Evolutionary conservation across 306 rosid species (phyloP).

Genomic region (Castanea sativa): DNA sequence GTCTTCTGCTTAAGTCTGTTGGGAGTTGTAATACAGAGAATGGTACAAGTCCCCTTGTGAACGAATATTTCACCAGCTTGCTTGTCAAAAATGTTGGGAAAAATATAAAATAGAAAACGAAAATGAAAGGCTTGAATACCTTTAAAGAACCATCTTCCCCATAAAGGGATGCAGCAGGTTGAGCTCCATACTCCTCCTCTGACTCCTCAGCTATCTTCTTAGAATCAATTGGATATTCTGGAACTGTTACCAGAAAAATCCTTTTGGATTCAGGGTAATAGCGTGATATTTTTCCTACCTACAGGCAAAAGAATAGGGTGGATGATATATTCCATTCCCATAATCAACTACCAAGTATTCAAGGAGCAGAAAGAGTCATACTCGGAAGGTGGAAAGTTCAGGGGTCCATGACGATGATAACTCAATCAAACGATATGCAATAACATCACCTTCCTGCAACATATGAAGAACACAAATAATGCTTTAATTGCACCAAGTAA

Average conservation of each 20-base stretch:
- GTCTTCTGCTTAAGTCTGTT: not conserved
- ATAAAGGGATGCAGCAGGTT: slow-evolving; percentile 51
- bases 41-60: not conserved
- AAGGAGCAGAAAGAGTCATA: slow-evolving; percentile 36
- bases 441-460: slow-evolving; percentile 66
- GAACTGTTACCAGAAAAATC: slow-evolving; percentile 57
- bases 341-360: slow-evolving; percentile 9
- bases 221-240: slow-evolving; percentile 68
- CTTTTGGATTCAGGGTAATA: slow-evolving; percentile 50
- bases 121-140: slow-evolving; percentile 40
- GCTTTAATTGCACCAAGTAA: not conserved
- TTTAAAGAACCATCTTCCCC: slow-evolving; percentile 85
- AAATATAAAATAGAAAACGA: not conserved
- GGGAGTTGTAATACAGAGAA: not conserved
- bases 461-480: slow-evolving; percentile 15
- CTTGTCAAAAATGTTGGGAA: not conserved
- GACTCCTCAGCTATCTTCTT: slow-evolving; percentile 50
- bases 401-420: slow-evolving; percentile 90
- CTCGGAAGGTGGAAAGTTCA: slow-evolving; percentile 82
- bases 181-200: slow-evolving; percentile 26
- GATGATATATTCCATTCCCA: slow-evolving; percentile 9
- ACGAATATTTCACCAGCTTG: not conserved
- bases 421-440: slow-evolving; percentile 88
- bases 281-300: slow-evolving; percentile 74
- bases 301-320: slow-evolving; percentile 22